Evolutionary conservation across 2,329 filamentous ascomycete genomes (phyloP).

Genomic region (Aspergillus ochraceoroseus): DNA sequence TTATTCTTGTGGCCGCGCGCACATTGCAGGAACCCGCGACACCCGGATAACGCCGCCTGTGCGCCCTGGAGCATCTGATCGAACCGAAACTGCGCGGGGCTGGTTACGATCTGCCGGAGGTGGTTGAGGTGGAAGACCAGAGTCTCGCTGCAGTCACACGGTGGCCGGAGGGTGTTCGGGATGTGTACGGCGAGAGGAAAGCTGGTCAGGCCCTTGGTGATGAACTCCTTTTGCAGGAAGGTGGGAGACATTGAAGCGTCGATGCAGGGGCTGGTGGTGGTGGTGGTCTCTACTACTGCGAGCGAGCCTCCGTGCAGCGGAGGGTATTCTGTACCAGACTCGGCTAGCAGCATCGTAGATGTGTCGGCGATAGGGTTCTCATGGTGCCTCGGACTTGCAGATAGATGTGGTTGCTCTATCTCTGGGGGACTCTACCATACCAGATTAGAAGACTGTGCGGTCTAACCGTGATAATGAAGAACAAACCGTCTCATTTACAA

Average conservation of each 20-base stretch:
- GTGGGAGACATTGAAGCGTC: constrained; percentile 31
- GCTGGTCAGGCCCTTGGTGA: constrained; percentile 27
- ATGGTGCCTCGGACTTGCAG: constrained; percentile 28
- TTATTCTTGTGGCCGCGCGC: constrained; percentile 28
- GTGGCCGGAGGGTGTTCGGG: constrained; percentile 20
- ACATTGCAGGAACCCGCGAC: constrained; percentile 31
- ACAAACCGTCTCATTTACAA: too few species aligned
- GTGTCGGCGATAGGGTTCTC: constrained; percentile 14
- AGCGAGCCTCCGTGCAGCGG: constrained; percentile 12
- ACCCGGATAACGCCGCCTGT: constrained; percentile 28
- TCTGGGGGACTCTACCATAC: constrained; percentile 4
- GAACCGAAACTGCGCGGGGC: constrained; percentile 27
- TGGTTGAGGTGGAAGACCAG: constrained; percentile 30
- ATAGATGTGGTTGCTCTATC: constrained; percentile 18
- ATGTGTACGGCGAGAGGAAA: constrained; percentile 29
- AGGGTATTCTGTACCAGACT: constrained; percentile 12
- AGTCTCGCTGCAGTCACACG: constrained; percentile 31
- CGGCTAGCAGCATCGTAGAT: constrained; percentile 10
- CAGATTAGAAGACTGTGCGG: constrained; percentile 1
- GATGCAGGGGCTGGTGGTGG: constrained; percentile 22
- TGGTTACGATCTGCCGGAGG: constrained; percentile 29
- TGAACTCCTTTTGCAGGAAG: constrained; percentile 28
- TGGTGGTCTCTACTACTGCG: too few species aligned
- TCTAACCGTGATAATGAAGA: neutral
- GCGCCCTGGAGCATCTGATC: constrained; percentile 34